These are phyloP conservation scores for Prunus mira DNA, from an alignment of 306 rosid species.

Conservation along the genomic window DNA sequence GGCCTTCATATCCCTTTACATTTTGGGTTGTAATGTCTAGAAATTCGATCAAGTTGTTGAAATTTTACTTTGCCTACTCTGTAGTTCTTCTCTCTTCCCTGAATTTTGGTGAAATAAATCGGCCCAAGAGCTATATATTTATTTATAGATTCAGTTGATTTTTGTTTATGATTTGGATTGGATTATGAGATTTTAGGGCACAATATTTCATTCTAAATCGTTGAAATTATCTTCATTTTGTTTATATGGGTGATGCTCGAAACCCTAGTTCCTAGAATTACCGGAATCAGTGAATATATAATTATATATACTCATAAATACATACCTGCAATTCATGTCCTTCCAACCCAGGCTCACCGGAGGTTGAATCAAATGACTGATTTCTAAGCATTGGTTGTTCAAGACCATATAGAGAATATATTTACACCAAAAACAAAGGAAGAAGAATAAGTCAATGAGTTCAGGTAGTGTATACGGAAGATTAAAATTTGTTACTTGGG, in stretches of 20 bases:
- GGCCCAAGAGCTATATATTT: neutral
- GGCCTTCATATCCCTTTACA: too few relatives aligned
- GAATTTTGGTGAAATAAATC: neutral
- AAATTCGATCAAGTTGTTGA: neutral
- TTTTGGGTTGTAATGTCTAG: neutral
- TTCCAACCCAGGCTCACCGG: neutral
- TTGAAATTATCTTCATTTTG: neutral
- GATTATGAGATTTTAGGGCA: neutral
- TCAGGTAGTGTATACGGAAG: neutral
- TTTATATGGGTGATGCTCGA: neutral
- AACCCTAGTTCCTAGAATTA: slow-evolving; percentile 11
- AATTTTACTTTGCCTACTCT: neutral
- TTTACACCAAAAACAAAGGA: too few relatives aligned
- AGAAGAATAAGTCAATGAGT: too few relatives aligned
- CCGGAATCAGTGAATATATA: neutral
- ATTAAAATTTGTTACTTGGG: too few relatives aligned
- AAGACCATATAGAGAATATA: too few relatives aligned
- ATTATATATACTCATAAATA: neutral
- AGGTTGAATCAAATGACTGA: too few relatives aligned
- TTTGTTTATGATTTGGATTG: neutral
- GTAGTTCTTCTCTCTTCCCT: neutral
- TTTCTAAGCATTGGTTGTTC: too few relatives aligned
- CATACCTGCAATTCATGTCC: too few relatives aligned
- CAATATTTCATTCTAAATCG: neutral
- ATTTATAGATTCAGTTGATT: neutral